Conservation (phyloP, 2,329 filamentous ascomycete genomes). For the Raffaelea deltoideospora region DNA sequence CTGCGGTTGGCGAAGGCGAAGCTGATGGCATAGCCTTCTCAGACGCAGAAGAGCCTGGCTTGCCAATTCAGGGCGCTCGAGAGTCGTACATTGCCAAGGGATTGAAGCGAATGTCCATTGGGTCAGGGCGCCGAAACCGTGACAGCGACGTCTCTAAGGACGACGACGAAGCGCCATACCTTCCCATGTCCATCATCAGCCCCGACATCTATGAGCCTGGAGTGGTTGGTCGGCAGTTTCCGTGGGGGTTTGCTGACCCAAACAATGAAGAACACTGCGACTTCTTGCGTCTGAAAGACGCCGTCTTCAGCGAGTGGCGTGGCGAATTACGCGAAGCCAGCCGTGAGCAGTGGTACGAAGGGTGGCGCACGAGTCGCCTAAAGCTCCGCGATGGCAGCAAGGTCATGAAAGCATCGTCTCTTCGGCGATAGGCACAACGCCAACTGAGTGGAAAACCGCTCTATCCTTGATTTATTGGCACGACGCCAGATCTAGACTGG, state of each 20-base stretch:
- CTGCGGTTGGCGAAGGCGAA: conserved; percentile 4
- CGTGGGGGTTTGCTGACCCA: conserved; percentile 94
- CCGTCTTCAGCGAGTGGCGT: conserved; percentile 88
- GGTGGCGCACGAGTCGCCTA: conserved; percentile 67
- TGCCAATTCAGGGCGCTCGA: conserved; percentile 16
- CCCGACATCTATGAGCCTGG: conserved; percentile 79
- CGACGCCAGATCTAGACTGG: too few relatives aligned
- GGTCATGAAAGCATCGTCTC: conserved; percentile 10
- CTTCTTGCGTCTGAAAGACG: conserved; percentile 78
- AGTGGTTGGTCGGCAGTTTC: conserved; percentile 72
- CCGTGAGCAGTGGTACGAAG: conserved; percentile 87
- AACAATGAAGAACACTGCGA: conserved; percentile 88
- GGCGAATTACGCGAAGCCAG: conserved; percentile 80
- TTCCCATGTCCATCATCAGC: conserved; percentile 86
- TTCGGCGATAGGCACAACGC: conserved; percentile 18
- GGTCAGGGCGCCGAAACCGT: conserved; percentile 29
- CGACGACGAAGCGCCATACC: conserved; percentile 46
- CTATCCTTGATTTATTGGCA: too few relatives aligned
- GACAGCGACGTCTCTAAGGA: conserved; percentile 27
- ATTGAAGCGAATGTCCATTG: conserved; percentile 30
- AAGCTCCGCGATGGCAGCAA: conserved; percentile 33
- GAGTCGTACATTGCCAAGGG: conserved; percentile 15
- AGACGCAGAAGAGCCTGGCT: conserved; percentile 16
- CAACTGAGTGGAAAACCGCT: too few relatives aligned
- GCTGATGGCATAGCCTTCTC: conserved; percentile 15